Conservation (phyloP, 805 yeast species). For the Starmerella stigmatis region DNA sequence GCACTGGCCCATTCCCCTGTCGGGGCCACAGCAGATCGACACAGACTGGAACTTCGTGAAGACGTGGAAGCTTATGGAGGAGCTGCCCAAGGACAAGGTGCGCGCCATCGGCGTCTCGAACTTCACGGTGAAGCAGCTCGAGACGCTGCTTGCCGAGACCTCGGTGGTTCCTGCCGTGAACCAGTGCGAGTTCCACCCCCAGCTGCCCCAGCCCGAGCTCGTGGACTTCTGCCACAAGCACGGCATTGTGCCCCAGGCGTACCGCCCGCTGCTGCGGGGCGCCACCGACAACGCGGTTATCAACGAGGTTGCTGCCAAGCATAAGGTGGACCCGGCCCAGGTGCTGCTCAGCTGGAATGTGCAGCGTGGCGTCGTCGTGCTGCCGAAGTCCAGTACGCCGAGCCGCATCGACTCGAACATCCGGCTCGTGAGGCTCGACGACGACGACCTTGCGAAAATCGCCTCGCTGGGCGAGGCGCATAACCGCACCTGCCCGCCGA, state of each 20-base stretch:
- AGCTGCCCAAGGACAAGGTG: constrained; percentile 40
- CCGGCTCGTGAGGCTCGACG: constrained; percentile 34
- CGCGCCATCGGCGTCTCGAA: constrained; percentile 67
- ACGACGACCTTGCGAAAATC: constrained; percentile 35
- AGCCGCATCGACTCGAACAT: constrained; percentile 44
- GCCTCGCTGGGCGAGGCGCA: constrained; percentile 25
- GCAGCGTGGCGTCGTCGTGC: constrained; percentile 46
- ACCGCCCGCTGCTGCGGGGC: constrained; percentile 61
- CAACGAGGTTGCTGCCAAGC: constrained; percentile 47
- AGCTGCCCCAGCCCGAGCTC: constrained; percentile 54
- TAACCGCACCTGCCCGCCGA: constrained; percentile 13
- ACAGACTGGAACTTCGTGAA: constrained; percentile 38
- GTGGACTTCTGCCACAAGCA: constrained; percentile 42
- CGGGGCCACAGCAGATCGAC: constrained; percentile 25
- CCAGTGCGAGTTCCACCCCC: constrained; percentile 69
- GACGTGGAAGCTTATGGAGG: constrained; percentile 52
- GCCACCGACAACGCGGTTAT: constrained; percentile 41
- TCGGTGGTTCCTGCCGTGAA: constrained; percentile 53
- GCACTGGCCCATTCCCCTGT: constrained; percentile 61
- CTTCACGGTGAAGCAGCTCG: constrained; percentile 43
- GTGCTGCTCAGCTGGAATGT: constrained; percentile 56
- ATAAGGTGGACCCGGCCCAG: constrained; percentile 44
- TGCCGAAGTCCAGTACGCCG: constrained; percentile 65
- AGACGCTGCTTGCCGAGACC: constrained; percentile 38
- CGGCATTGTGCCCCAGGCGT: constrained; percentile 54